phyloP scores from a whole-genome alignment of 768 basidiomycete genomes.

The Lactifluus volemus region DNA sequence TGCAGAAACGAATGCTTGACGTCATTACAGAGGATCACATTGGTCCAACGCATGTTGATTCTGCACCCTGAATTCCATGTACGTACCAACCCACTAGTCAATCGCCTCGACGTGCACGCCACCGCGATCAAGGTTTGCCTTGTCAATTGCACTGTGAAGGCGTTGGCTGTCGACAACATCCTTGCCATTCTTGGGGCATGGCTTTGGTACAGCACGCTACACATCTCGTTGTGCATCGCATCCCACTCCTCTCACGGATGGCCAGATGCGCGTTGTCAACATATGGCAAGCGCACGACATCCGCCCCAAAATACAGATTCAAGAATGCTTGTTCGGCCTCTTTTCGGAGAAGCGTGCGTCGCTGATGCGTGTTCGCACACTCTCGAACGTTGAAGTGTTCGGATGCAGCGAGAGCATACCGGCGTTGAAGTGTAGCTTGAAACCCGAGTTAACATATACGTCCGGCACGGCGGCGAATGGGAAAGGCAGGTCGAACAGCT shows the following conservation, averaged over 20 bases:
- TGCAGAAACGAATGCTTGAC: too few relatives aligned
- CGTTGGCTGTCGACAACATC: conserved; percentile 20
- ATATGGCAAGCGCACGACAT: conserved; percentile 29
- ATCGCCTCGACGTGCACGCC: conserved; percentile 21
- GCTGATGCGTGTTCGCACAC: conserved; percentile 31
- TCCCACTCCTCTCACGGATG: conserved; percentile 29
- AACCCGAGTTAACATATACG: conserved; percentile 29
- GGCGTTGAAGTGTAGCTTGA: conserved; percentile 32
- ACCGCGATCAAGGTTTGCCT: conserved; percentile 10
- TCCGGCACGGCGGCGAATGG: conserved; percentile 37
- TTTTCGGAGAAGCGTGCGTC: conserved; percentile 30
- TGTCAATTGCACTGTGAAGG: conserved; percentile 19
- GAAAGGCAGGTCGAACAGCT: conserved; percentile 36
- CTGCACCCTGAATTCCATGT: conserved; percentile 20
- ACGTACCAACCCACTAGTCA: conserved; percentile 23
- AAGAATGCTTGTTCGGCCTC: conserved; percentile 39
- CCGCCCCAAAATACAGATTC: conserved; percentile 30
- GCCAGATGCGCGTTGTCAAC: conserved; percentile 32
- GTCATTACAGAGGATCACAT: neutral
- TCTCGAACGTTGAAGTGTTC: conserved; percentile 23
- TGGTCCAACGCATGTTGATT: neutral
- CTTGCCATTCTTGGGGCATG: conserved; percentile 21
- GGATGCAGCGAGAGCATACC: conserved; percentile 30
- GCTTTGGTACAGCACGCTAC: conserved; percentile 27
- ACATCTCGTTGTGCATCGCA: conserved; percentile 24